Evolutionary conservation across 768 basidiomycete genomes (phyloP).

Genomic region (Kondoa malvinella): DNA sequence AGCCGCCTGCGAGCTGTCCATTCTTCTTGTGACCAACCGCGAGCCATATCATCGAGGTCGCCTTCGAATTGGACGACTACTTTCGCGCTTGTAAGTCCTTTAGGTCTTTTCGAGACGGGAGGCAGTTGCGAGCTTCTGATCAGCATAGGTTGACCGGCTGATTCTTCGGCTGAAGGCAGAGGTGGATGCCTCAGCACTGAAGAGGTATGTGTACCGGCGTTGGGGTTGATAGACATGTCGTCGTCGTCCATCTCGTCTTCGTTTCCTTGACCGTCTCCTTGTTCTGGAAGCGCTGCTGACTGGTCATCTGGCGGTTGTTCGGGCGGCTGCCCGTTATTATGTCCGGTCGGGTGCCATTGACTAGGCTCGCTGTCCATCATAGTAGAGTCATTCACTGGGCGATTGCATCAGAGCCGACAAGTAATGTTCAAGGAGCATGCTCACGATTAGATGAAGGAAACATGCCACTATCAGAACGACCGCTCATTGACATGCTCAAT

Average conservation of each 20-base stretch:
- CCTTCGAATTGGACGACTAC: conserved; percentile 31
- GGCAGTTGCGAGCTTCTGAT: conserved; percentile 11
- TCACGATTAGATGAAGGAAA: background rate
- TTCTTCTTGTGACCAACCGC: conserved; percentile 44
- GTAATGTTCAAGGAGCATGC: too few species aligned
- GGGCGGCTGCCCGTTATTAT: background rate
- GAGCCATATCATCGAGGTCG: conserved; percentile 34
- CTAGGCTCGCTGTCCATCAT: background rate
- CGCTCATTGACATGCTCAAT: background rate
- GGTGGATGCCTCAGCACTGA: conserved; percentile 15
- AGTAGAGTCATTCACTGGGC: background rate
- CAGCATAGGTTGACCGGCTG: background rate
- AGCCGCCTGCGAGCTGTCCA: conserved; percentile 55
- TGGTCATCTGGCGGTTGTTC: background rate
- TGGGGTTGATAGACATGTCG: background rate
- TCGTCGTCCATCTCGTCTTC: background rate
- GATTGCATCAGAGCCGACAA: background rate
- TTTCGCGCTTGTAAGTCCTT: conserved; percentile 18
- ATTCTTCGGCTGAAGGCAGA: conserved; percentile 3
- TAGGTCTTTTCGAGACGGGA: background rate
- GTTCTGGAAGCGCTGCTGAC: background rate
- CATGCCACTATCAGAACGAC: background rate
- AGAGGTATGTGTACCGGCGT: conserved; percentile 9
- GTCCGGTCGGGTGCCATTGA: background rate
- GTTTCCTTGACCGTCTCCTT: conserved; percentile 6